Evolutionary conservation across 306 rosid species (phyloP), one percentile per base, ranked within the genome.

Genomic region (Inga leiocalycina): DNA sequence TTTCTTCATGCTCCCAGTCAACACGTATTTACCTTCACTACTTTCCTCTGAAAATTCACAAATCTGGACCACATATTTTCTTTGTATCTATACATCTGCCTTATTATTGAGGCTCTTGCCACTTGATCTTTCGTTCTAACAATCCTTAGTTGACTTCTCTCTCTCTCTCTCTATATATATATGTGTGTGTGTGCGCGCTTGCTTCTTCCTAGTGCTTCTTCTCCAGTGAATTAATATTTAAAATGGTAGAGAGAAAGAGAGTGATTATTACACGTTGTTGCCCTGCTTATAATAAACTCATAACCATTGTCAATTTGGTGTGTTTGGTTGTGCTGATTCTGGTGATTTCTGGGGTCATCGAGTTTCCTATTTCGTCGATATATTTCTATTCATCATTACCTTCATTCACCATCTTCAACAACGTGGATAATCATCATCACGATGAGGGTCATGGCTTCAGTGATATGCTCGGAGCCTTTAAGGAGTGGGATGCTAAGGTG

Each of bases 401-500:
- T 32, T 85, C 93, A 43, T 24, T 85, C 49, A 39, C 84, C 79
- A 41, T 77, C 82, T 19, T 22, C 81, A 41, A 54, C 73, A 78
- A 72, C 20, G 41, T 87, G 5, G 77, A 61, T 56, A 2, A 20
- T 0, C 13, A 76, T 77, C 30, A 41, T 43, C 75, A 43, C 41
- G 8, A 39, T 44, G 54, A 76, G 82, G 0, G 30, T 6, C 30
- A 20, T 56, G 64, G 85, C 10, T 96, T 94, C 84, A 79, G 92
- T n/a, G 86, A 90, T 83, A 86, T 96, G 85, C 41, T 91, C 59
- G 41, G 61, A 0, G 88, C 98, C 30, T 96, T 96, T 81, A 82
- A 86, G 84, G 86, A 88, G 77, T 96, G 99, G 99, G 99, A 94
- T 82, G 84, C 88, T 48, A 86, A 77, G 16, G 91, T 96, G 80